A percentile compares a stretch with the other conserved stretches of the same genome.
Conservation (phyloP, 106 monocot species). For the Allium fistulosum region DNA sequence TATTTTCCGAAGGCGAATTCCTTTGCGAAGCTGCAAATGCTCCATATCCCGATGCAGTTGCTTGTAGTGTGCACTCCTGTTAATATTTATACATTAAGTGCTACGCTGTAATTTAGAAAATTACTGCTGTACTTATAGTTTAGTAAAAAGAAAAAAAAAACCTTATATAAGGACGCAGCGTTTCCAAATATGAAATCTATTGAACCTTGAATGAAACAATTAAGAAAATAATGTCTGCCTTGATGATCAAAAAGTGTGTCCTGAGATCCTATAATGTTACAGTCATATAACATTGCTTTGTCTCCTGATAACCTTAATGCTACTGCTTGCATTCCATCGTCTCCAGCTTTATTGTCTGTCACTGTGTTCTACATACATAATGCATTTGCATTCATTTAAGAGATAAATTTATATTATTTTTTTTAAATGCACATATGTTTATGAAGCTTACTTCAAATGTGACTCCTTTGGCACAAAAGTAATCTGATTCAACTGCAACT, state of each 20-base stretch:
- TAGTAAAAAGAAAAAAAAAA: neutral
- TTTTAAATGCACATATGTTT: neutral
- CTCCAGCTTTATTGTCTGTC: constrained; percentile 48
- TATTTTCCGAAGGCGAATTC: constrained; percentile 36
- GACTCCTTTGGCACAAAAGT: constrained; percentile 52
- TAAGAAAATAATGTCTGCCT: constrained; percentile 67
- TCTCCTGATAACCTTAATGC: constrained; percentile 77
- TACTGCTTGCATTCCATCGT: constrained; percentile 70
- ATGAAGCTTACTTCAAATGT: constrained; percentile 45
- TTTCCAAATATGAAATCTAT: constrained; percentile 90
- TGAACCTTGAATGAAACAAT: constrained; percentile 75
- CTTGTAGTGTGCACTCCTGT: constrained; percentile 62
- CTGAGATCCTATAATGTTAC: constrained; percentile 63
- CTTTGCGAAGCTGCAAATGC: constrained; percentile 87
- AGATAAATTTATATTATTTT: neutral
- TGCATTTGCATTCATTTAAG: neutral
- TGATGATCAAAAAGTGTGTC: constrained; percentile 83
- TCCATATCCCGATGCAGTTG: constrained; percentile 49
- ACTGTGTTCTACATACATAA: constrained; percentile 48
- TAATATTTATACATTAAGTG: too few relatives aligned
- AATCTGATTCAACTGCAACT: constrained; percentile 49
- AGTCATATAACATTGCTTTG: constrained; percentile 59
- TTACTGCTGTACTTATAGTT: too few relatives aligned
- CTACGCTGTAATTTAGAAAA: too few relatives aligned
- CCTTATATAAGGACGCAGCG: constrained; percentile 83